phyloP scores from a whole-genome alignment of 2,329 filamentous ascomycete species.

The Ophiocordyceps camponoti-floridani region DNA sequence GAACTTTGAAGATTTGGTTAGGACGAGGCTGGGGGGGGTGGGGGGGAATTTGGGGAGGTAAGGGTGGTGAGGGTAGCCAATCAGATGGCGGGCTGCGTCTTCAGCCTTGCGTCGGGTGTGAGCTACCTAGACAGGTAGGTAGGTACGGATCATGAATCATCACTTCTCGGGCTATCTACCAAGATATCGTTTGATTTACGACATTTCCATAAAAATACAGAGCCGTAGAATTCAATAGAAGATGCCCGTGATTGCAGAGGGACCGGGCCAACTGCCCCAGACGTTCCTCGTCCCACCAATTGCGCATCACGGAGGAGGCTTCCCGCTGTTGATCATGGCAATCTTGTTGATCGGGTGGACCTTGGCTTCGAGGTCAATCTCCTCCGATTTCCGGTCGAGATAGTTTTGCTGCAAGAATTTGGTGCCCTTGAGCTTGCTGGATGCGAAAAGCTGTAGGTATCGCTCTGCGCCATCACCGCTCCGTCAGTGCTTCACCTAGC shows the following conservation, averaged over 20 bases:
- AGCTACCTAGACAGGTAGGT: background rate
- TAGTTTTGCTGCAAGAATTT: slow-evolving; percentile 69
- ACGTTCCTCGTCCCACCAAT: background rate
- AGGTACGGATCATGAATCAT: background rate
- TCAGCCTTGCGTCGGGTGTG: slow-evolving; percentile 10
- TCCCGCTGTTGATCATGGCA: slow-evolving; percentile 17
- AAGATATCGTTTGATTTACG: background rate
- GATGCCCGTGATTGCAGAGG: too few species aligned
- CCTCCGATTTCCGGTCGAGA: slow-evolving; percentile 31
- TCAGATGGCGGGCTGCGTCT: slow-evolving; percentile 7
- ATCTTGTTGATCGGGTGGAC: slow-evolving; percentile 21
- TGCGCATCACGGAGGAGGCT: slow-evolving; percentile 12
- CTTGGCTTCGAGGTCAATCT: slow-evolving; percentile 18
- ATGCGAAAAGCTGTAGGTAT: slow-evolving; percentile 61
- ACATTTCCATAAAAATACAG: background rate
- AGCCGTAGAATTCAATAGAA: background rate
- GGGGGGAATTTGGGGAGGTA: slow-evolving; percentile 1
- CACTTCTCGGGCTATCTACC: background rate
- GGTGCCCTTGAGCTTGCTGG: slow-evolving; percentile 62
- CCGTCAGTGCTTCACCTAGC: background rate
- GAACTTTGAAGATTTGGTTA: background rate
- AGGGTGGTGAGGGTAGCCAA: slow-evolving; percentile 6
- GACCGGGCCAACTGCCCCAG: too few species aligned
- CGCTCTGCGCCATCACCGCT: slow-evolving; percentile 35
- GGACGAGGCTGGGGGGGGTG: background rate